Evolutionary conservation across 225 moss, liverwort and hornwort genomes (phyloP), one percentile per base, ranked within the genome.

Genomic region (Marchantia polymorpha): DNA sequence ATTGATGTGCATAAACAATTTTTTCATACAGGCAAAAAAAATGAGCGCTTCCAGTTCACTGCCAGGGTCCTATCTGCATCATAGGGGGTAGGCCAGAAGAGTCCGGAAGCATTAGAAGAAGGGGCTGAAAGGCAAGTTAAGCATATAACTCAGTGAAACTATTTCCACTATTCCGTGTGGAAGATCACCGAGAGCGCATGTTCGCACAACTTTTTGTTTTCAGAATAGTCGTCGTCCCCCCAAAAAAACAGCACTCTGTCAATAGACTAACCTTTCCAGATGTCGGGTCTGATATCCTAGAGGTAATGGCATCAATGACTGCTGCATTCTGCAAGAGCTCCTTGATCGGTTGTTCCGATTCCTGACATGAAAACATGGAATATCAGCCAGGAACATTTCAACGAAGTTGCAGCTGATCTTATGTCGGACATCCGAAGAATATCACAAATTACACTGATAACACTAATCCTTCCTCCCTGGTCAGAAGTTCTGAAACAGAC

Each of bases 221-320:
- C 50, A 9, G 16, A 19, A 69, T 39, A 39, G 5, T 39, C 39
- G 3, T 39, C 39, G 5, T 39, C 39, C 4, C 52, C 52, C 26
- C 29, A 39, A 25, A 75, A 30, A 22, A 1, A 10, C 16, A 7
- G n/a, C n/a, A 50, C 6, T 30, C 17, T 52, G 74, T 0, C 3
- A 1, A 26, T 8, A 12, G 10, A 25, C 78, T 55, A 51, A 92
- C 94, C 89, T 87, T 90, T 16, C 95, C 93, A 3, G 95, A 88
- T 7, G 83, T 66, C 6, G 91, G 81, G 49, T 92, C 91, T 66
- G 73, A 66, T 17, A 95, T 86, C 77, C 81, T 83, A 26, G 84
- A 74, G n/a, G 86, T 69, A 68, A 95, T 83, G 25, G 74, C 74
- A 73, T 92, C 90, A 59, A 88, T 87, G 31, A 89, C 77, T 53